Conservation (phyloP, 331 rosid species). For the Telfairia occidentalis region DNA sequence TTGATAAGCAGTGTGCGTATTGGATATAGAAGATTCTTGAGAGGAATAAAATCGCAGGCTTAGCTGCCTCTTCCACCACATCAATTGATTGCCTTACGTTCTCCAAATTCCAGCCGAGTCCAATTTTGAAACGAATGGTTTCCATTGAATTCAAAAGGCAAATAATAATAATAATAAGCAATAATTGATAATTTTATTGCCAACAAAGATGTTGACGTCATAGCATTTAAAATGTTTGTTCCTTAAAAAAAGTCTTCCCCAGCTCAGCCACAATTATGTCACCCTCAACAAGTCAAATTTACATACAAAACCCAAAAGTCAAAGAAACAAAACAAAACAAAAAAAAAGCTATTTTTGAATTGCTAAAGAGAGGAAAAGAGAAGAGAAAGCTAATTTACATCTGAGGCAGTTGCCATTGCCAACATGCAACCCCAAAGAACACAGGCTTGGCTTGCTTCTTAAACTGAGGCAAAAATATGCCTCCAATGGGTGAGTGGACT, state of each 20-base stretch:
- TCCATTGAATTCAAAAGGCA: not conserved
- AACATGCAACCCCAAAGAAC: conserved; percentile 12
- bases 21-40: not conserved
- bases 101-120: conserved; percentile 1
- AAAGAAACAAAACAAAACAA: not conserved
- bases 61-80: not conserved
- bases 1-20: not conserved
- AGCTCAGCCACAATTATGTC: conserved; percentile 10
- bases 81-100: not conserved
- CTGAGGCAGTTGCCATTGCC: not conserved
- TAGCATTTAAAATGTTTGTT: conserved; percentile 1
- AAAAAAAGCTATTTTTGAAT: not conserved
- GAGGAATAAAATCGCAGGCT: conserved; percentile 1
- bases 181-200: conserved; percentile 4
- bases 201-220: not conserved
- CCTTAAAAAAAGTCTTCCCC: conserved; percentile 3
- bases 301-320: conserved; percentile 13
- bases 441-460: conserved; percentile 1
- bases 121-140: not conserved
- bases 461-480: not conserved
- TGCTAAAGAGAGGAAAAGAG: not conserved
- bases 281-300: conserved; percentile 11
- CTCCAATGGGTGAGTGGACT: conserved; percentile 1
- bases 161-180: not conserved
- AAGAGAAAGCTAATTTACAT: not conserved